Conservation (phyloP, 768 basidiomycete species). For the Mycena galericulata region DNA sequence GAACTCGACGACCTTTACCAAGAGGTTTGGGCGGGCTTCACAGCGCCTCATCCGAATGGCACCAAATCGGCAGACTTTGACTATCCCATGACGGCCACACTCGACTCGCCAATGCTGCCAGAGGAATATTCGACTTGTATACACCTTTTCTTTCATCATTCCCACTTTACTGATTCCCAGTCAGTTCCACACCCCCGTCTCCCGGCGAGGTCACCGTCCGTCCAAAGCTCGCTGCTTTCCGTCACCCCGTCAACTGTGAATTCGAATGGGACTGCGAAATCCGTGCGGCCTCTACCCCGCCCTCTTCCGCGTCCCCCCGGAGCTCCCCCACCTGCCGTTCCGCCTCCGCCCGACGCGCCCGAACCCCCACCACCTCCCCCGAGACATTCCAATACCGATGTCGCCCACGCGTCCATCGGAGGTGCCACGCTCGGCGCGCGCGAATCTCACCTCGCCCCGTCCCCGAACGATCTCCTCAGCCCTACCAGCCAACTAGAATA, state of each 20-base stretch:
- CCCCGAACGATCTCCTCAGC: slow-evolving; percentile 23
- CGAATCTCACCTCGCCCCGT: slow-evolving; percentile 4
- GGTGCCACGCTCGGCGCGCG: neutral
- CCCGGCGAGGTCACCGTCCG: slow-evolving; percentile 5
- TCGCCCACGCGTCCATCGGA: slow-evolving; percentile 6
- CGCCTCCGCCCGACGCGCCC: neutral
- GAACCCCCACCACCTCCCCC: slow-evolving; percentile 18
- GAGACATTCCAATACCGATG: slow-evolving; percentile 1
- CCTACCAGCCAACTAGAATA: slow-evolving; percentile 34
- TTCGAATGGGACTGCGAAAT: neutral
- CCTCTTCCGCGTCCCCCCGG: slow-evolving; percentile 27
- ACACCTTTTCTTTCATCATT: neutral
- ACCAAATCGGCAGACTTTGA: slow-evolving; percentile 51
- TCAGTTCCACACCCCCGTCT: slow-evolving; percentile 24
- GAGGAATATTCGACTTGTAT: slow-evolving; percentile 20
- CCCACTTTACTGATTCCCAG: neutral
- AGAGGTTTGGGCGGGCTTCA: slow-evolving; percentile 63
- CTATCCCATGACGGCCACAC: slow-evolving; percentile 50
- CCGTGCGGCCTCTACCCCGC: slow-evolving; percentile 9
- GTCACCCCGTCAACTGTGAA: neutral
- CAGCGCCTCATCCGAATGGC: slow-evolving; percentile 46
- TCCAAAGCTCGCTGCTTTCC: neutral
- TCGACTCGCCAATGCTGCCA: slow-evolving; percentile 34
- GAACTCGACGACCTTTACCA: slow-evolving; percentile 68
- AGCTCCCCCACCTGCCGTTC: neutral